These are phyloP conservation scores for Elsinoe batatas DNA, from an alignment of 2,329 filamentous ascomycete genomes.

Conservation along the genomic window DNA sequence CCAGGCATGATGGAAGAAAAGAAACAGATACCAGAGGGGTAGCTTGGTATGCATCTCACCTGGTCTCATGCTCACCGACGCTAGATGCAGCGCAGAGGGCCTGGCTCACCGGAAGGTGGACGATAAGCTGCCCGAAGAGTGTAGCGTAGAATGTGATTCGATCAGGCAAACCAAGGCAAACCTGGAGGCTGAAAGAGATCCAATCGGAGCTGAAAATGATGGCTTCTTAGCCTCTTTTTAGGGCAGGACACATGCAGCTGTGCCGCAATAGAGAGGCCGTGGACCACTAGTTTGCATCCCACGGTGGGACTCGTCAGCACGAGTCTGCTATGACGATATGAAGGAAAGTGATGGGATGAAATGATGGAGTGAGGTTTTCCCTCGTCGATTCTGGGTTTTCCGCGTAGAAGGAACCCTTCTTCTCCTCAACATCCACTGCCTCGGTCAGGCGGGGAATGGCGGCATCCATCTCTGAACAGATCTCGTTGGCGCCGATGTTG, in stretches of 20 bases:
- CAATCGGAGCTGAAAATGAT: conserved; percentile 2
- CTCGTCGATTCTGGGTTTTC: background rate
- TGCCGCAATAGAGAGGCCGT: conserved; percentile 1
- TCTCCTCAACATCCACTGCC: background rate
- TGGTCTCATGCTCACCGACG: background rate
- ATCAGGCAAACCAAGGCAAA: conserved; percentile 2
- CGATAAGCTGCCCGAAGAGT: conserved; percentile 5
- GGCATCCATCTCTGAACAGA: background rate
- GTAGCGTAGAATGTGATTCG: conserved; percentile 3
- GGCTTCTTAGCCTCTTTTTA: background rate
- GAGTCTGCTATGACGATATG: background rate
- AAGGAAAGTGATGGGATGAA: background rate
- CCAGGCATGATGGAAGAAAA: conserved; percentile 5
- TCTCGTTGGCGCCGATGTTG: background rate
- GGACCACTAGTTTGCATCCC: conserved; percentile 10
- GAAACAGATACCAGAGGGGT: conserved; percentile 3
- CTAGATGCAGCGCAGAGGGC: background rate
- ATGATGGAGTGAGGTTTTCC: background rate
- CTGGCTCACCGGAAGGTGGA: background rate
- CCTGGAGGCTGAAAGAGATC: background rate
- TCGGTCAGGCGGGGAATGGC: background rate
- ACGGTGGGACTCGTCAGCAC: background rate
- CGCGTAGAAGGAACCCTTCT: background rate
- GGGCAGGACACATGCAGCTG: conserved; percentile 2
- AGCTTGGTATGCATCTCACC: conserved; percentile 5